Evolutionary conservation across 2,329 filamentous ascomycete genomes (phyloP).

Genomic region (Elsinoe fawcettii): DNA sequence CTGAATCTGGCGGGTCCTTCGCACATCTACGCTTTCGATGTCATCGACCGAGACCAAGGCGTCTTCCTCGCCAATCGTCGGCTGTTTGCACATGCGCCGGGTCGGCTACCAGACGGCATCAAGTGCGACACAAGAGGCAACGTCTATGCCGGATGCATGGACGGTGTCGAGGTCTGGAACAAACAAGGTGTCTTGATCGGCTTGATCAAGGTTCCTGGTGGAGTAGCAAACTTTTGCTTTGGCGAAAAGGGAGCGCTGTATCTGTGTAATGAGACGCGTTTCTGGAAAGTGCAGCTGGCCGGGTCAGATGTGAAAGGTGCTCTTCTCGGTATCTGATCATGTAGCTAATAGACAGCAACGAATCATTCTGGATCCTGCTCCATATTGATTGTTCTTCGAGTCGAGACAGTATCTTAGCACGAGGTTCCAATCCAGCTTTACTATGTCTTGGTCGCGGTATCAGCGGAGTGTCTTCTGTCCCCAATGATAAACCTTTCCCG

Average conservation of each 20-base stretch:
- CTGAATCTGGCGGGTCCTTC: constrained; percentile 1
- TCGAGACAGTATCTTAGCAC: no score
- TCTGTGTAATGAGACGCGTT: constrained; percentile 34
- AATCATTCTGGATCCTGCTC: no score
- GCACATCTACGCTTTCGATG: constrained; percentile 24
- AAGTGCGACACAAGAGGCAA: constrained; percentile 18
- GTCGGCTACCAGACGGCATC: constrained; percentile 18
- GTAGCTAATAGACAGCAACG: neutral
- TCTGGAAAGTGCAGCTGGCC: constrained; percentile 14
- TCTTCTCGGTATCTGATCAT: constrained; percentile 13
- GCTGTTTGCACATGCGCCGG: constrained; percentile 18
- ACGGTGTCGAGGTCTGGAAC: constrained; percentile 19
- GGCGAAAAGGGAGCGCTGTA: constrained; percentile 35
- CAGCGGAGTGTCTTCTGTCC: no score
- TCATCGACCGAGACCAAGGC: constrained; percentile 23
- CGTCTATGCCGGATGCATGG: constrained; percentile 18
- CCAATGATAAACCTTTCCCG: no score
- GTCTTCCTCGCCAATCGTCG: constrained; percentile 17
- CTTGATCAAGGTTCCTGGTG: constrained; percentile 43
- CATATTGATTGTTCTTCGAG: no score
- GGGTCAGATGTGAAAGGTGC: constrained; percentile 12
- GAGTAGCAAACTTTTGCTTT: constrained; percentile 30
- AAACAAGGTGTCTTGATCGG: constrained; percentile 20
- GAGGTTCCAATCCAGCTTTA: no score
- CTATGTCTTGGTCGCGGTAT: no score